Evolutionary conservation across 345 rosid species (phyloP).

Genomic region (Litchi chinensis): DNA sequence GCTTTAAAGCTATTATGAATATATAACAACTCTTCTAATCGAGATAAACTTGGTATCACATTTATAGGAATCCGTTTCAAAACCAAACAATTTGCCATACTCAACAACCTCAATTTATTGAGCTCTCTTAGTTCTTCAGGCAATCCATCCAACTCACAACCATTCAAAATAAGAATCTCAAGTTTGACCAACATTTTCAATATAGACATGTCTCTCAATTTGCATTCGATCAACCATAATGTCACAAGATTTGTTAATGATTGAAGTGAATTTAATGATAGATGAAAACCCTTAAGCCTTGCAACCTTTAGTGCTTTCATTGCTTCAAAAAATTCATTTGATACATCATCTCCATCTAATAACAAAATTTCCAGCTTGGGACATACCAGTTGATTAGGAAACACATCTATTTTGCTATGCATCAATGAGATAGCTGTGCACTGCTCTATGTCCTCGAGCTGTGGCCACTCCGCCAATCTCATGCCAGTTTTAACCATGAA

Average conservation of each 20-base stretch:
- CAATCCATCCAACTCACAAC: neutral
- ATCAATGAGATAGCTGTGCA: no score
- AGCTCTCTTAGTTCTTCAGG: slow-evolving; percentile 11
- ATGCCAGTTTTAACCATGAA: neutral
- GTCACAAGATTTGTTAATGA: neutral
- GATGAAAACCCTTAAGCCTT: neutral
- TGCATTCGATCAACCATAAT: neutral
- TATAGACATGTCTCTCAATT: neutral
- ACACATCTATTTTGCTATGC: no score
- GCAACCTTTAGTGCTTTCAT: neutral
- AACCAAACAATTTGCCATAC: neutral
- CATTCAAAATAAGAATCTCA: neutral
- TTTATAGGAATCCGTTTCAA: neutral
- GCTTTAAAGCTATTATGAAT: fast-evolving
- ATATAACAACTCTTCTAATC: neutral
- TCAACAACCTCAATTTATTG: neutral
- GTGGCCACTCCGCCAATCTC: slow-evolving; percentile 2
- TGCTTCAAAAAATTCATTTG: neutral
- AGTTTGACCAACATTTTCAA: neutral
- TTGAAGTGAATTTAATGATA: neutral
- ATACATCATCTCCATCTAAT: no score
- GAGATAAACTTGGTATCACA: neutral
- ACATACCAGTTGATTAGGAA: no score
- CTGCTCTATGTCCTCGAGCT: neutral
- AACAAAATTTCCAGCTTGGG: no score